A percentile compares a stretch with the other conserved stretches of the same genome.
phyloP scores from a whole-genome alignment of 1,139 yeast species.

The Blastobotrys buckinghamii region DNA sequence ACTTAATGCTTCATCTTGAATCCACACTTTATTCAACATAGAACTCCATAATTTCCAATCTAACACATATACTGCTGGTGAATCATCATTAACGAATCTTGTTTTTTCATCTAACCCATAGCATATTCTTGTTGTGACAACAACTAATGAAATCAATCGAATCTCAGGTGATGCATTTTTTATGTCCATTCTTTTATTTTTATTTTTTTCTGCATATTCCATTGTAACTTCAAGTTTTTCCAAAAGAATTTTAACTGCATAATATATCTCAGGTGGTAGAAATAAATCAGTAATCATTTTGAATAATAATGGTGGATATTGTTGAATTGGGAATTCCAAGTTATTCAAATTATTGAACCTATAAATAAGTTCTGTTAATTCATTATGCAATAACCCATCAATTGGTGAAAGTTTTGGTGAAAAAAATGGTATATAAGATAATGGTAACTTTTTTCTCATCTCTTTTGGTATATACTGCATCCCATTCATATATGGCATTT shows the following conservation, averaged over 20 bases:
- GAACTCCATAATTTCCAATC: conserved; percentile 34
- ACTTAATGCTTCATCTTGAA: conserved; percentile 25
- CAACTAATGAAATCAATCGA: conserved; percentile 17
- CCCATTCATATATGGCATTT: conserved; percentile 28
- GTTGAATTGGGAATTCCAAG: conserved; percentile 22
- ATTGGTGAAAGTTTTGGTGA: conserved; percentile 18
- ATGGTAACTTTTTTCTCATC: conserved; percentile 16
- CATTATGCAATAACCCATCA: conserved; percentile 14
- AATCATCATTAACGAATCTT: conserved; percentile 9
- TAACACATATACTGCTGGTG: conserved; percentile 19
- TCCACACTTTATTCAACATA: conserved; percentile 30
- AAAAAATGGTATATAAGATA: conserved; percentile 10
- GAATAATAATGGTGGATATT: conserved; percentile 25
- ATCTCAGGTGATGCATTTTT: conserved; percentile 15
- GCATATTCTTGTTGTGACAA: conserved; percentile 30
- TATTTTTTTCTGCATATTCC: not conserved
- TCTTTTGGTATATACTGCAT: conserved; percentile 19
- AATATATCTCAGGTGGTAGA: conserved; percentile 34
- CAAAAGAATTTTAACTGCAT: conserved; percentile 17
- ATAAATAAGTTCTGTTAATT: conserved; percentile 11
- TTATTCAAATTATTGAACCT: conserved; percentile 13
- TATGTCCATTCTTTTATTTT: not conserved
- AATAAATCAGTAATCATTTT: conserved; percentile 29
- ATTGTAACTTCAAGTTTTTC: conserved; percentile 10
- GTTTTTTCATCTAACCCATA: conserved; percentile 30